Base-by-base conservation (phyloP, 495 filamentous ascomycete genomes). In the Aspergillus carlsbadensis region DNA sequence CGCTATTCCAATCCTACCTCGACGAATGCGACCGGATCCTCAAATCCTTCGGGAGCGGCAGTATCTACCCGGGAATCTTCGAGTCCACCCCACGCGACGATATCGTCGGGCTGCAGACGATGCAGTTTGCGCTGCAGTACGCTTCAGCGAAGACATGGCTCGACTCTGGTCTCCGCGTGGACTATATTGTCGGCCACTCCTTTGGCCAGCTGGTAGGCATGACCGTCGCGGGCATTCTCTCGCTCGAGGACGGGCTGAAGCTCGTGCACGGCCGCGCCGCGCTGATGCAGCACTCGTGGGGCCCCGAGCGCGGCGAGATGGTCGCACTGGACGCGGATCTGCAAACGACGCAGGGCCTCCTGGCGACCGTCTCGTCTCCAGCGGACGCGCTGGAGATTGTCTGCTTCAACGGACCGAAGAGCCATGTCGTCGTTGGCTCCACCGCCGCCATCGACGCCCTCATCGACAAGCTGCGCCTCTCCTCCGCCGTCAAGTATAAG, bases 61-160 rank as follows among this genome's bases (percentile, higher is more conserved):
- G 70, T 5, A 63, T 84, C n/a, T 76, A 68, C 46, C 80, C 80
- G 0, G 65, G n/a, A 0, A 76, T 85, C 22, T 82, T 80, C 46
- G 62, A 73, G 24, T 34, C 48, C 0, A 54, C 64, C 0, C 66
- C 75, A 8, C 44, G 73, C 2, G 24, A 63, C 1, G 68, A 81
- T 46, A 14, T 70, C 0, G 71, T 79, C 8, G 51, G 50, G 1
- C 61, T 81, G 0, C 80, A 84, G 8, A 54, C 49, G 52, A 59
- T 48, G 2, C 55, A 76, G 1, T 80, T 83, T 49, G 58, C 78
- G 4, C 24, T 75, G 17, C 79, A 81, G 58, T 80, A 81, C 41
- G 56, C 77, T 1, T 68, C 40, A 36, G 76, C 79, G 10, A 66
- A 57, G 42, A 17, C 52, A 5, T 83, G 78, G 78, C 71, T 81